These are phyloP conservation scores for Arthromyces matolae DNA, from an alignment of 768 basidiomycete genomes.

Conservation along the genomic window DNA sequence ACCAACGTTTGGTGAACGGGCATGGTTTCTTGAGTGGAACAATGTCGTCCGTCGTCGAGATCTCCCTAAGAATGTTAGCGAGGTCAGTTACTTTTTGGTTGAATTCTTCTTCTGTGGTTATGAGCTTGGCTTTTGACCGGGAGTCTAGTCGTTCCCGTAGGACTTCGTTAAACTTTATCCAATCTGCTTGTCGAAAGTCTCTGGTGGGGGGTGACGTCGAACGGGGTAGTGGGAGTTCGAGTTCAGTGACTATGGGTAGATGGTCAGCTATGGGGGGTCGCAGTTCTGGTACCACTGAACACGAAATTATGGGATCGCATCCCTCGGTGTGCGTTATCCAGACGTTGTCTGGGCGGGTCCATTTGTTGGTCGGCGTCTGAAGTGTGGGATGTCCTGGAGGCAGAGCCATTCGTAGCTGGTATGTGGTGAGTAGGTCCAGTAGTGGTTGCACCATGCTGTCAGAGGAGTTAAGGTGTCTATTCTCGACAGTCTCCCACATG, in stretches of 20 bases:
- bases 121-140: neutral
- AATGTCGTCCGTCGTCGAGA: neutral
- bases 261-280: neutral
- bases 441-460: neutral
- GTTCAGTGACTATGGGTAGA: neutral
- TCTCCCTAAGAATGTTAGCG: constrained; percentile 1
- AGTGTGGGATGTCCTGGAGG: neutral
- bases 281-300: neutral
- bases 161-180: neutral
- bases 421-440: neutral
- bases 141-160: constrained; percentile 1
- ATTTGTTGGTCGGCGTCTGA: neutral
- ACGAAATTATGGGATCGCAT: constrained; percentile 1
- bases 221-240: neutral
- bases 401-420: constrained; percentile 4
- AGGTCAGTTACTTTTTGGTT: constrained; percentile 1
- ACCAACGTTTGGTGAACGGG: constrained; percentile 20
- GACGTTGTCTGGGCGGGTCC: constrained; percentile 6
- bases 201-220: neutral
- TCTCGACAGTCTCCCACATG: constrained; percentile 1
- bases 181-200: neutral
- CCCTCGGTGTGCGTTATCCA: neutral
- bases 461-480: constrained; percentile 3
- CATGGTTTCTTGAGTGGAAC: constrained; percentile 6
- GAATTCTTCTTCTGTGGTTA: neutral